Base-by-base conservation (phyloP, 2,329 filamentous ascomycete species). In the Fusarium stilboides region DNA sequence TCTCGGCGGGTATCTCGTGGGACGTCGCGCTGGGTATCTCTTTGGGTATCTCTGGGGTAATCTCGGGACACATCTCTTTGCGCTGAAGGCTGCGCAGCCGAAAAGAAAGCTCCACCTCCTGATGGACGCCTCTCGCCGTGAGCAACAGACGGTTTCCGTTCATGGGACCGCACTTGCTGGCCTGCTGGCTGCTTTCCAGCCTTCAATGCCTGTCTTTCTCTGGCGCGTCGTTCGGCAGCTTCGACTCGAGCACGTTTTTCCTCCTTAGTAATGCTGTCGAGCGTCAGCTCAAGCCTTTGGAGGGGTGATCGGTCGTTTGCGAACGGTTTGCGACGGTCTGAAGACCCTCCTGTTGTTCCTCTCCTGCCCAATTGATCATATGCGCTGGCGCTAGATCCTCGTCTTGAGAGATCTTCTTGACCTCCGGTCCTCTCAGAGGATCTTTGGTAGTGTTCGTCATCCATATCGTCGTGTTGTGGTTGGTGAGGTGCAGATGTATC, bases 211-310 rank as follows among this genome's bases (percentile, higher is more conserved):
- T 82, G 84, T 71, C 84, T 85, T 75, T 95, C 90, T 71, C 90
- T 88, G 19, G 91, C 87, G 43, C 88, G 87, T 71, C 89, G 86
- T 78, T 98, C 95, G 8, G 94, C 94, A 74, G 95, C 92, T 77
- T 94, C 88, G 6, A 95, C 89, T 46, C 93, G 88, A 10, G 94
- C 94, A 69, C 95, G 88, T 79, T 97, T 97, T 80, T 98, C 94
- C 81, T 98, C 94, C 79, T 98, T 98, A 78, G 92, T 97, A 79
- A 98, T 95, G 80, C 92, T 94, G 79, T 92, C 92, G 75, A 98
- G 87, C 74, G 93, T 96, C 76, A 93, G 89, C 83, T 99, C 95
- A 71, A 99, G 88, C 83, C 91, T 96, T 80, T 99, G 95, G 53
- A 99, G 86, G 53, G 97, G 96, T 68, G 95, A 98, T 74, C 92